Conservation (phyloP, 805 yeast genomes). For the Candida rishiriensis region DNA sequence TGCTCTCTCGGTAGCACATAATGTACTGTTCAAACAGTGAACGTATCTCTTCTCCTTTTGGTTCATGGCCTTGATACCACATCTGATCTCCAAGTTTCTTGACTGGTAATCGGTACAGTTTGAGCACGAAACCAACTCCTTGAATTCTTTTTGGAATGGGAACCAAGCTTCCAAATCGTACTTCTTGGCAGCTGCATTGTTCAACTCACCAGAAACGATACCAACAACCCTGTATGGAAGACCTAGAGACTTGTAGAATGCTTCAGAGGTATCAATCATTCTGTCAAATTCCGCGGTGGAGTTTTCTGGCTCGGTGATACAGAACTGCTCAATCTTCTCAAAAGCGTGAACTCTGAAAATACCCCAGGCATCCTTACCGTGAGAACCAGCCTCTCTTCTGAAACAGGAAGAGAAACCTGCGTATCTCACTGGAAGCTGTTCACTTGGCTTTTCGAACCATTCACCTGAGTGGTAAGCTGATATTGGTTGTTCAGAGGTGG, state of each 20-base stretch:
- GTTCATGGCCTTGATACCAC: constrained; percentile 94
- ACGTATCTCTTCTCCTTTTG: constrained; percentile 97
- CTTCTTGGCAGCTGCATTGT: constrained; percentile 98
- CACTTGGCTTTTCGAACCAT: constrained; percentile 97
- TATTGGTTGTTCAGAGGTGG: constrained; percentile 98
- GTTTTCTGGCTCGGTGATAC: constrained; percentile 93
- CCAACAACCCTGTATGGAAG: constrained; percentile 97
- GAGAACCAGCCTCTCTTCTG: constrained; percentile 99
- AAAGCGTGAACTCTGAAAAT: constrained; percentile 98
- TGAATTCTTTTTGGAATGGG: constrained; percentile 98
- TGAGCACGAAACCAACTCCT: constrained; percentile 96
- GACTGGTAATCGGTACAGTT: constrained; percentile 99
- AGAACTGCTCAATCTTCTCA: constrained; percentile 97
- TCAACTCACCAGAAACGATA: constrained; percentile 96
- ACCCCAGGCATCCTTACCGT: constrained; percentile 99
- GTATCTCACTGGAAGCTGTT: constrained; percentile 93
- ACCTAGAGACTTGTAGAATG: constrained; percentile 85
- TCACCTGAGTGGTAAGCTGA: constrained; percentile 96
- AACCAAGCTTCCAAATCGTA: constrained; percentile 99
- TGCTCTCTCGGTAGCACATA: constrained; percentile 98
- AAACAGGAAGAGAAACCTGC: constrained; percentile 99
- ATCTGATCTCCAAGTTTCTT: constrained; percentile 96
- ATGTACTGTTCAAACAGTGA: constrained; percentile 95
- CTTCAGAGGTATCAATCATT: constrained; percentile 89
- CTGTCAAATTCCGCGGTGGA: constrained; percentile 97